phyloP scores from a whole-genome alignment of 495 filamentous ascomycete species.

The Elaphomyces granulatus region DNA sequence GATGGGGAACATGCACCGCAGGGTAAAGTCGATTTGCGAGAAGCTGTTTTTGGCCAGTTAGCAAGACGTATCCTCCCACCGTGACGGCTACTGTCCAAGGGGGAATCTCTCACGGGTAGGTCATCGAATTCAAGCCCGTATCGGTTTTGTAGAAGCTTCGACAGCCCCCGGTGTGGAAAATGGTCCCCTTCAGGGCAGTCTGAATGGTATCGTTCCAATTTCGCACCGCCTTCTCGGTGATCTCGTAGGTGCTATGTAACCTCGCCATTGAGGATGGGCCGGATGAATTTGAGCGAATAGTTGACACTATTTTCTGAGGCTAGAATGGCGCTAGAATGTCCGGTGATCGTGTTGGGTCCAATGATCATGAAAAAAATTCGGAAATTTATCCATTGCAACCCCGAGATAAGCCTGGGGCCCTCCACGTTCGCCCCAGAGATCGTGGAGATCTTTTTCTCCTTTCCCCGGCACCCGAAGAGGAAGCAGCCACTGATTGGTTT shows the following conservation, averaged over 20 bases:
- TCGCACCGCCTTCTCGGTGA: slow-evolving; percentile 38
- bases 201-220: slow-evolving; percentile 41
- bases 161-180: slow-evolving; percentile 39
- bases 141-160: slow-evolving; percentile 42
- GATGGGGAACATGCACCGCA: slow-evolving; percentile 39
- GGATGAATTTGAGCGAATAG: slow-evolving; percentile 29
- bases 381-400: slow-evolving; percentile 49
- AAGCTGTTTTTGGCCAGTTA: slow-evolving; percentile 21
- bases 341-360: slow-evolving; percentile 51
- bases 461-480: slow-evolving; percentile 29
- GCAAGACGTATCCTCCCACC: background rate
- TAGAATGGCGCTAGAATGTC: slow-evolving; percentile 47
- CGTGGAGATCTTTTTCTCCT: slow-evolving; percentile 32
- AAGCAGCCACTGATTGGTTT: slow-evolving; percentile 30
- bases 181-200: slow-evolving; percentile 34
- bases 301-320: slow-evolving; percentile 45
- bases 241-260: slow-evolving; percentile 29
- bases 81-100: background rate
- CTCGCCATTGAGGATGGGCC: slow-evolving; percentile 24
- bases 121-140: slow-evolving; percentile 44
- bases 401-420: slow-evolving; percentile 50
- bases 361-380: slow-evolving; percentile 56
- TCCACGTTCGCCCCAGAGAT: slow-evolving; percentile 41
- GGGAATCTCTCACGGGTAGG: slow-evolving; percentile 38
- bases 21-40: slow-evolving; percentile 34